These are phyloP conservation scores for Neurospora sublineolata DNA, from an alignment of 495 filamentous ascomycete species.

Conservation along the genomic window DNA sequence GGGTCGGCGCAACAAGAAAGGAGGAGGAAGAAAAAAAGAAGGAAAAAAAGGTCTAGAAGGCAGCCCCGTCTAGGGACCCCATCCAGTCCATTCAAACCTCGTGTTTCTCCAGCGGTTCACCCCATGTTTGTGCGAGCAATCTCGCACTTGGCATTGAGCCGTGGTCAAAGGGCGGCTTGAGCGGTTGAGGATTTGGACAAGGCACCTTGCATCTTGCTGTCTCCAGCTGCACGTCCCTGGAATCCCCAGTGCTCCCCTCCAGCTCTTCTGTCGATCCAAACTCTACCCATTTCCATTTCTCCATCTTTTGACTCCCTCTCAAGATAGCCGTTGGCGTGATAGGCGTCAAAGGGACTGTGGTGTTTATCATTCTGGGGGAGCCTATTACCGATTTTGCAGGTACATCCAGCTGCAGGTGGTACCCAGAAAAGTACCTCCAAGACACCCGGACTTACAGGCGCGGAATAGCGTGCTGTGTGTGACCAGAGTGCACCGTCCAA, in stretches of 20 bases:
- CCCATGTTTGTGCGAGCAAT: background rate
- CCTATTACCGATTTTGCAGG: background rate
- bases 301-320: background rate
- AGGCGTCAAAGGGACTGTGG: background rate
- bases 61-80: background rate
- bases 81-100: background rate
- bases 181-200: background rate
- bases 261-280: background rate
- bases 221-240: background rate
- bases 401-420: background rate
- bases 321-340: background rate
- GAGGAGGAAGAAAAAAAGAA: background rate
- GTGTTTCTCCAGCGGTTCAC: background rate
- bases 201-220: background rate
- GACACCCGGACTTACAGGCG: background rate
- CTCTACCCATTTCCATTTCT: background rate
- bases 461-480: background rate
- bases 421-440: background rate
- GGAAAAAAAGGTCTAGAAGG: background rate
- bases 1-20: background rate
- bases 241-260: background rate
- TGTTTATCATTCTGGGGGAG: background rate
- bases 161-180: background rate
- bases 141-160: background rate
- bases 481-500: background rate